These are phyloP conservation scores for Ophiostoma ulmi DNA, from an alignment of 2,329 filamentous ascomycete genomes.

Conservation along the genomic window DNA sequence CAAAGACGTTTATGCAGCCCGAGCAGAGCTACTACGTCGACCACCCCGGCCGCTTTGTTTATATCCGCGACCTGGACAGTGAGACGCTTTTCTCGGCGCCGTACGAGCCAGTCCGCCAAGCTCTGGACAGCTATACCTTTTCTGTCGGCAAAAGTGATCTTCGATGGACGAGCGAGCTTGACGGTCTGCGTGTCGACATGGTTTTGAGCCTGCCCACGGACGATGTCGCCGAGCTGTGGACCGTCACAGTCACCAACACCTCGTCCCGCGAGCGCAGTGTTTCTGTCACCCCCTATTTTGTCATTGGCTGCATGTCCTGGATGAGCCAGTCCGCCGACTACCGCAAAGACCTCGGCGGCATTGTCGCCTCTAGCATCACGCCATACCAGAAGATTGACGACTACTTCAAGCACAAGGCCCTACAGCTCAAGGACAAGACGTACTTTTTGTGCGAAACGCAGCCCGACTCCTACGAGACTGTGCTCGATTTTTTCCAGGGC, in stretches of 20 bases:
- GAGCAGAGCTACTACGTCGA: slow-evolving; percentile 56
- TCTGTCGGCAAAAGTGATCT: slow-evolving; percentile 41
- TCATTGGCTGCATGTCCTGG: slow-evolving; percentile 58
- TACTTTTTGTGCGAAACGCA: slow-evolving; percentile 51
- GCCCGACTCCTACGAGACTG: slow-evolving; percentile 50
- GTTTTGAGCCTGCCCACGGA: slow-evolving; percentile 47
- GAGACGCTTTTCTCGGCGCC: slow-evolving; percentile 30
- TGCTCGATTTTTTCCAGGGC: slow-evolving; percentile 50
- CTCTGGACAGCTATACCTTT: not conserved
- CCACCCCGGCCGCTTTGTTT: slow-evolving; percentile 55
- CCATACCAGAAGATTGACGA: slow-evolving; percentile 54
- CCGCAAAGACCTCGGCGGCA: slow-evolving; percentile 43
- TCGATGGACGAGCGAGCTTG: slow-evolving; percentile 51
- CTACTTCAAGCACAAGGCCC: slow-evolving; percentile 52
- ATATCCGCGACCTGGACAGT: slow-evolving; percentile 52
- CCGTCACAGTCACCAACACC: slow-evolving; percentile 47
- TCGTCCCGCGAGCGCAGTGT: slow-evolving; percentile 43
- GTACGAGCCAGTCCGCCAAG: not conserved
- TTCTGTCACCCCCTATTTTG: slow-evolving; percentile 53
- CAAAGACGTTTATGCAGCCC: slow-evolving; percentile 57
- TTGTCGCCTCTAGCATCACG: slow-evolving; percentile 50
- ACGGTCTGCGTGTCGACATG: slow-evolving; percentile 50
- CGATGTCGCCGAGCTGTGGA: slow-evolving; percentile 54
- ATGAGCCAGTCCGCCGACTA: slow-evolving; percentile 56
- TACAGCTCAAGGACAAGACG: slow-evolving; percentile 53